Base-by-base conservation (phyloP, 1,139 yeast genomes). In the Blastobotrys elegans region DNA sequence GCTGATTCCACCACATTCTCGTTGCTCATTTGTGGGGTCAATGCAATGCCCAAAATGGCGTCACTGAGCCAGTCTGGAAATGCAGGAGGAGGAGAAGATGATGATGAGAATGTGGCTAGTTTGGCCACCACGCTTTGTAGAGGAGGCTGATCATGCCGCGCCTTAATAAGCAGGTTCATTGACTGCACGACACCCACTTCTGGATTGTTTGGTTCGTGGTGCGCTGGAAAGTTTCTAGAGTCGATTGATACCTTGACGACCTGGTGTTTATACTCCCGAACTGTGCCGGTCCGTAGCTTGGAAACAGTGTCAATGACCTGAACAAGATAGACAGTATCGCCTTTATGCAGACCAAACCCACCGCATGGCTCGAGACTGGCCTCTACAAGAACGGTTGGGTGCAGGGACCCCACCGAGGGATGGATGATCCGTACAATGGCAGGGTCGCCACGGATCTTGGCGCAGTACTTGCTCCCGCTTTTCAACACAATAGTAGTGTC, bases 51-150 rank as follows among this genome's bases (percentile, higher is more conserved):
- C 21, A 41, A 11, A 29, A 70, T 58, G 11, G 58, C 53, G 34
- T 70, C 72, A 21, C 56, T 44, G 0, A 72, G 47, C 74, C 74
- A 73, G 1, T 58, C 58, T 0, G 75, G 75, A 2, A 70, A 20
- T n/a, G n/a, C n/a, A n/a, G n/a, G n/a, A n/a, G n/a, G n/a, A n/a
- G n/a, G n/a, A n/a, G n/a, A n/a, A 4, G 17, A 4, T 3, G 6
- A 3, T 14, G 27, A 24, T 24, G 5, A 5, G 10, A 24, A 10
- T 24, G 8, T 5, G 5, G 5, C 8, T 10, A 24, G 33, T 14
- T 13, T 30, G 17, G 33, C n/a, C n/a, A 24, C 5, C n/a, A 30
- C n/a, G 13, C n/a, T 14, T 30, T 7, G 10, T 24, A 24, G 20
- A 3, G 37, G 31, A 4, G 36, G 36, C 13, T 8, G 27, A 11